Evolutionary conservation across 2,329 filamentous ascomycete species (phyloP), one percentile per base, ranked within the genome.

Genomic region (Beauveria sp.): DNA sequence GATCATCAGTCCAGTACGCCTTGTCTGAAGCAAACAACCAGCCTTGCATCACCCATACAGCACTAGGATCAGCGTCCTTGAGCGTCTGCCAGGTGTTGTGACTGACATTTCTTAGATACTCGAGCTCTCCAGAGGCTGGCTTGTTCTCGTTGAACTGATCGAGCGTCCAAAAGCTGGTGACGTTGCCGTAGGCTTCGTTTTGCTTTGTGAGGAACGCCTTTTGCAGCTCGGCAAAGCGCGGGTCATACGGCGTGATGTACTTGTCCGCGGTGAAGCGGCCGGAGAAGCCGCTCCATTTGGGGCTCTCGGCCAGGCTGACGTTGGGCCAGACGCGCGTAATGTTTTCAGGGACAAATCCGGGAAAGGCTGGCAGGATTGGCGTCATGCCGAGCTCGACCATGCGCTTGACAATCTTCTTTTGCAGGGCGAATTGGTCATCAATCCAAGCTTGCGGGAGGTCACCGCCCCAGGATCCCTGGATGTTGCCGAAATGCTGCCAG

Each of bases 401-500:
- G 28, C 80, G 72, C 8, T 65, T 58, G 2, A 81, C 67, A 55
- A 82, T 82, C 63, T 77, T 73, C 66, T 78, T 76, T 66, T 81
- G 77, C 47, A 82, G 66, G 5, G 70, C 73, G 56, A 77, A 80
- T 65, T 81, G 80, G 41, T 68, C 62, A 24, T 80, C 72, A 60
- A 81, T 76, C 77, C 79, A 83, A 30, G 70, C 64, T 28, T 70
- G 63, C 4, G 79, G 76, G 14, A 81, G 64, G 2, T 74, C 68
- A 6, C 74, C 76, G 40, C 73, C 74, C 80, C 79, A 82, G 1
- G 77, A 79, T 8, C 77, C 75, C 64, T 80, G 78, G 20, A 80
- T 80, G 64, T 82, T 83, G 10, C 79, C 80, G 60, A 83, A 78
- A n/a, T 78, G 75, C 63, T 82, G 81, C 79, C 79, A 83, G 12